phyloP scores from a whole-genome alignment of 352 stramenopile species.

The Phytophthora palmivora region DNA sequence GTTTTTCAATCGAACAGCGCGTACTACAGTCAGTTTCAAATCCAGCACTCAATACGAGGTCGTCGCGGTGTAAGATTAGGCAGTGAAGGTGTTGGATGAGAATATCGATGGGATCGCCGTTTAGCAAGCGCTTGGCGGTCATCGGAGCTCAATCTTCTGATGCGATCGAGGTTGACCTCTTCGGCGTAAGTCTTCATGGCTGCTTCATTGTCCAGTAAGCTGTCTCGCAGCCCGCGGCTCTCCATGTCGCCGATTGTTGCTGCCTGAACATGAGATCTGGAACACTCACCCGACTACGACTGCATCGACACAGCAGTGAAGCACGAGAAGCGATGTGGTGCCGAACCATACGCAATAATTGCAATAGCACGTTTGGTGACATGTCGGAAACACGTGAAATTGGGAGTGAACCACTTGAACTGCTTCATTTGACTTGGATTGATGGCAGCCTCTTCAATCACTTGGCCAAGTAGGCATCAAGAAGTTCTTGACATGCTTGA shows the following conservation, averaged over 20 bases:
- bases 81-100: slow-evolving; percentile 10
- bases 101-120: slow-evolving; percentile 3
- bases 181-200: slow-evolving; percentile 43
- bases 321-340: slow-evolving; percentile 7
- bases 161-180: slow-evolving; percentile 37
- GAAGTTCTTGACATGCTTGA: too few species aligned
- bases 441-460: slow-evolving; percentile 7
- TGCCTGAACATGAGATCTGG: slow-evolving; percentile 12
- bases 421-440: slow-evolving; percentile 1
- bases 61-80: slow-evolving; percentile 21
- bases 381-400: slow-evolving; percentile 24
- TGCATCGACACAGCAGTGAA: slow-evolving; percentile 16
- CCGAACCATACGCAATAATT: slow-evolving; percentile 20
- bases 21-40: slow-evolving; percentile 4
- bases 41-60: slow-evolving; percentile 22
- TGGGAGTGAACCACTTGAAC: neutral
- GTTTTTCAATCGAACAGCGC: slow-evolving; percentile 33
- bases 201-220: slow-evolving; percentile 35
- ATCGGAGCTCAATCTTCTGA: slow-evolving; percentile 33
- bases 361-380: slow-evolving; percentile 7
- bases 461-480: too few species aligned
- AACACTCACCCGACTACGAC: slow-evolving; percentile 8
- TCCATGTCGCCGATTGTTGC: neutral
- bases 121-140: slow-evolving; percentile 33
- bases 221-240: slow-evolving; percentile 16